Evolutionary conservation across 768 basidiomycete genomes (phyloP).

Genomic region (Serendipita sp.): DNA sequence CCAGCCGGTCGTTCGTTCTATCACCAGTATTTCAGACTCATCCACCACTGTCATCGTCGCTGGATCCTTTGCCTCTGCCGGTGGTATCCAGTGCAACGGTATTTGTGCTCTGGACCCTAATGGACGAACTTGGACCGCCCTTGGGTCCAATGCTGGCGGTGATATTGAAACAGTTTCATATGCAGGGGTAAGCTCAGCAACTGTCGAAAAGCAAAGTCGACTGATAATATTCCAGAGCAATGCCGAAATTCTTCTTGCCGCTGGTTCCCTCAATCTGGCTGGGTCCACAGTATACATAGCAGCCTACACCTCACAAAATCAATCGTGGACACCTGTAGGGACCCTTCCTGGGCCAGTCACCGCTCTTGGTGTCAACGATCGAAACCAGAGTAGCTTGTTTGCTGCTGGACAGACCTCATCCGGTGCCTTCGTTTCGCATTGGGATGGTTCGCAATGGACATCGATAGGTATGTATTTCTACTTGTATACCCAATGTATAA

Average conservation of each 20-base stretch:
- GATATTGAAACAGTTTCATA: slow-evolving; percentile 65
- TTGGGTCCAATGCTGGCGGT: slow-evolving; percentile 70
- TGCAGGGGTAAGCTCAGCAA: slow-evolving; percentile 54
- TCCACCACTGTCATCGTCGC: slow-evolving; percentile 58
- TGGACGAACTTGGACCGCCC: slow-evolving; percentile 59
- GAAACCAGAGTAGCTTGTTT: slow-evolving; percentile 71
- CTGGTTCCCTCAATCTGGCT: slow-evolving; percentile 58
- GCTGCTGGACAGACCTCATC: slow-evolving; percentile 48
- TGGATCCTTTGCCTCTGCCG: slow-evolving; percentile 74
- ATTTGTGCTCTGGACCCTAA: slow-evolving; percentile 62
- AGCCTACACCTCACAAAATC: slow-evolving; percentile 51
- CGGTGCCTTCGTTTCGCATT: slow-evolving; percentile 54
- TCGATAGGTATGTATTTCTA: slow-evolving; percentile 33
- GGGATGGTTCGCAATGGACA: slow-evolving; percentile 71
- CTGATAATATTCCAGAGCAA: slow-evolving; percentile 32
- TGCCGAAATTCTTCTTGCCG: slow-evolving; percentile 56
- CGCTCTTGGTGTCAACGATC: slow-evolving; percentile 70
- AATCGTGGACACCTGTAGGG: slow-evolving; percentile 60
- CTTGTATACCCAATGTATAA: not conserved
- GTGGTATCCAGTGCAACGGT: slow-evolving; percentile 52
- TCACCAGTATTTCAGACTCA: slow-evolving; percentile 46
- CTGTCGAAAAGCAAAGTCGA: not conserved
- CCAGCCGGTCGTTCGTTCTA: slow-evolving; percentile 48
- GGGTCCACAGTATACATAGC: slow-evolving; percentile 56
- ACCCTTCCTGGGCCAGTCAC: slow-evolving; percentile 79